Conservation (phyloP, 2,329 filamentous ascomycete genomes). For the Penicillium hordei region DNA sequence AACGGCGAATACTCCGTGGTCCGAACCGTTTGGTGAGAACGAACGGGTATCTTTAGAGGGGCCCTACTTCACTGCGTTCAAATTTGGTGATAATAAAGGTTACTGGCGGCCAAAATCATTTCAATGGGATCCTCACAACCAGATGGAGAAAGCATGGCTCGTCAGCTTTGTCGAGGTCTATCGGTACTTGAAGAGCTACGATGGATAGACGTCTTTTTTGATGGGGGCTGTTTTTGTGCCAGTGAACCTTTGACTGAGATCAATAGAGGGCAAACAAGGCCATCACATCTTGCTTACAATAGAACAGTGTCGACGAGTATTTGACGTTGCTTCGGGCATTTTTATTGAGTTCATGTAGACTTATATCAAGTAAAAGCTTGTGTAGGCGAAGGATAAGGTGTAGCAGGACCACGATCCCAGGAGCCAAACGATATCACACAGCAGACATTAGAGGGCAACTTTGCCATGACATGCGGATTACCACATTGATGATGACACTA, state of each 20-base stretch:
- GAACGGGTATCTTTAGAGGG: not conserved
- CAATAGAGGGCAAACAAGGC: not conserved
- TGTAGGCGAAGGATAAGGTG: not conserved
- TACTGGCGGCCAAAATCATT: not conserved
- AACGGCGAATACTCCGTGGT: constrained; percentile 15
- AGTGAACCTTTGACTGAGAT: not conserved
- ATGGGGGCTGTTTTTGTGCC: not conserved
- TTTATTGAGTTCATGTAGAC: not conserved
- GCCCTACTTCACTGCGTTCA: constrained; percentile 3
- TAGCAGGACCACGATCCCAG: not conserved
- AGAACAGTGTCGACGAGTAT: not conserved
- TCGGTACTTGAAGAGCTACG: constrained; percentile 5
- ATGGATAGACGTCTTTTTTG: not conserved
- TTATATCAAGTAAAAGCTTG: not conserved
- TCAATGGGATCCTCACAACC: constrained; percentile 14
- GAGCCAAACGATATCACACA: not conserved
- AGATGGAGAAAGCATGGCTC: constrained; percentile 21
- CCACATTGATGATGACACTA: not conserved
- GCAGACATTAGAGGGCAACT: no score
- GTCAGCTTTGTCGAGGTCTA: constrained; percentile 16
- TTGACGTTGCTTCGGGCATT: not conserved
- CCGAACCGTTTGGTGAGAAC: not conserved
- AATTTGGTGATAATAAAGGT: not conserved
- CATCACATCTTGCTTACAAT: not conserved
- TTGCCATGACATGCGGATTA: not conserved